A percentile compares a stretch with the other conserved stretches of the same genome.
phyloP scores from a whole-genome alignment of 2,329 filamentous ascomycete genomes.

The Phaeosphaeria sp. region DNA sequence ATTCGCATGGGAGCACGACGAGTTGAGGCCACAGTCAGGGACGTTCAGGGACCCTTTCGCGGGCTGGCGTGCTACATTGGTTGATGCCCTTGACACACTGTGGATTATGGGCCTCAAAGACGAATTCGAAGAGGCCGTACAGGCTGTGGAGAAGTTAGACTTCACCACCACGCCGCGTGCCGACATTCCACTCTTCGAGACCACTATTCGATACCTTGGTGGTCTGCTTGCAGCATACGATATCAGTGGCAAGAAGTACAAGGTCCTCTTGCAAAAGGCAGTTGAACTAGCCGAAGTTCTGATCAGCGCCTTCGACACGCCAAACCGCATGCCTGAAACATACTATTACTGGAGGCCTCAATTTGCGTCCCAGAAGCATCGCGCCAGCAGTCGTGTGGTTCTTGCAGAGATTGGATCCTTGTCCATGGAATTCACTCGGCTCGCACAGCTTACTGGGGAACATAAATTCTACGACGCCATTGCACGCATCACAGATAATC shows the following conservation, averaged over 20 bases:
- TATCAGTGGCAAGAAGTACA: constrained; percentile 62
- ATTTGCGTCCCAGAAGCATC: constrained; percentile 47
- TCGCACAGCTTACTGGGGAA: constrained; percentile 56
- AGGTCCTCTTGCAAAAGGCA: constrained; percentile 66
- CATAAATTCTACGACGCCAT: constrained; percentile 57
- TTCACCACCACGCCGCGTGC: constrained; percentile 61
- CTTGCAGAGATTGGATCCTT: constrained; percentile 58
- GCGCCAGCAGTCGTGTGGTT: constrained; percentile 50
- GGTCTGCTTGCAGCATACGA: constrained; percentile 75
- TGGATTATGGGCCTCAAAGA: constrained; percentile 74
- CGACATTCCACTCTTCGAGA: constrained; percentile 73
- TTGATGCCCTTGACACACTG: constrained; percentile 76
- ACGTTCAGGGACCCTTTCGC: constrained; percentile 81
- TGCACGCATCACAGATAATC: constrained; percentile 53
- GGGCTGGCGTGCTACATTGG: constrained; percentile 86
- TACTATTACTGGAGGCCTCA: constrained; percentile 63
- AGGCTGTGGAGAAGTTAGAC: constrained; percentile 65
- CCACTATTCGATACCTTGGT: constrained; percentile 74
- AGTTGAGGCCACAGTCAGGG: constrained; percentile 76
- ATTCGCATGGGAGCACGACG: constrained; percentile 85
- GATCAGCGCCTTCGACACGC: constrained; percentile 72
- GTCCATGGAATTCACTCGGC: constrained; percentile 57
- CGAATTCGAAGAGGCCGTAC: constrained; percentile 70
- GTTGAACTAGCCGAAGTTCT: constrained; percentile 69
- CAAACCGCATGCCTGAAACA: constrained; percentile 69